Evolutionary conservation across 352 stramenopile species (phyloP), one percentile per base, ranked within the genome.

Genomic region (Aphanomyces astaci): DNA sequence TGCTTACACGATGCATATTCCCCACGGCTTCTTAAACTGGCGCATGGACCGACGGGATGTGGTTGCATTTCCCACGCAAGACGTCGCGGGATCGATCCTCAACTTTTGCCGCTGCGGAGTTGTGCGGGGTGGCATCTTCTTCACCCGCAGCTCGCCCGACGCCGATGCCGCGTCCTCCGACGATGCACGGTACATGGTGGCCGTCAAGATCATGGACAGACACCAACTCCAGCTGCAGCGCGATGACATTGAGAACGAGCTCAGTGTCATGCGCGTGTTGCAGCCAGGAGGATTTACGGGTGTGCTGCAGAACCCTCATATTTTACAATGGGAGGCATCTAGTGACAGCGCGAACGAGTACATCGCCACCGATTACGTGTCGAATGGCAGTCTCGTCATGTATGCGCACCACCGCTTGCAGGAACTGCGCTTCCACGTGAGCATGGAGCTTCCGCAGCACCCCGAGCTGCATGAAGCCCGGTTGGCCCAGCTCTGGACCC

Each of bases 141-240:
- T 89, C 64, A 77, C 82, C 55, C 79, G 81, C 27, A 22, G 5
- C 10, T 73, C 75, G 36, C 60, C 59, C 2, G 66, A 77, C 1
- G 65, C 74, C 0, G 70, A 73, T 10, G 49, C 70, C 53, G 72
- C 25, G 55, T n/a, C 15, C n/a, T 46, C 62, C 9, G 67, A 69
- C 2, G 31, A 72, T 24, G 53, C 70, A 31, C 30, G 13, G 13
- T 90, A 80, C 70, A 80, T 88, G 66, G 78, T 92, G 17, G 84
- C 84, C 24, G 64, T 92, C 51, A 92, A 92, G 64, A 71, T 89
- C 64, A 90, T 92, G 81, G 78, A 90, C 73, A 81, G 83, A 27
- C 59, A 62, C 30, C 81, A 92, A 62, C 69, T 92, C 0, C 71
- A 82, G 74, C 69, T 87, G 17, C 84, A 92, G 72, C 76, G 78